Base-by-base conservation (phyloP, 768 basidiomycete species). In the Rhodotorula diobovata region DNA sequence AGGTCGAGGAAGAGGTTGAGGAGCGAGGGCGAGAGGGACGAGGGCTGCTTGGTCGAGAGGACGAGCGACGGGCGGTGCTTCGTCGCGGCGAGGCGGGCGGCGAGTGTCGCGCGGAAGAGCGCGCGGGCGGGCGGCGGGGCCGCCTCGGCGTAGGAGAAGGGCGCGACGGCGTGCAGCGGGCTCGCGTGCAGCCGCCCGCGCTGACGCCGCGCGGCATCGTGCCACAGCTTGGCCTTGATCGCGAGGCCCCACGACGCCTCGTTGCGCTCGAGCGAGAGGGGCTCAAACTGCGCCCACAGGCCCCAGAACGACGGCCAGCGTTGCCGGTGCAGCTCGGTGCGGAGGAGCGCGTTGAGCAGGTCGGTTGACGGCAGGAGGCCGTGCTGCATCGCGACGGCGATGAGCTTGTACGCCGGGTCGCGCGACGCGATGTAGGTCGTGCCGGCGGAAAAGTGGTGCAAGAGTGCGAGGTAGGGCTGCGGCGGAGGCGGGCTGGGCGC, bases 241-340 rank as follows among this genome's bases (percentile, higher is more conserved):
- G 66, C 70, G 39, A 67, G 50, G 9, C 34, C n/a, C 65, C 67
- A 68, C 5, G 66, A 39, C 11, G 43, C 9, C 8, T 5, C 35
- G 48, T 34, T 56, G 5, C 63, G 58, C 21, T n/a, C 35, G 67
- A 65, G 21, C 10, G 5, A 30, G 23, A 46, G 57, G 15, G 23
- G 21, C 37, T 63, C 71, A 54, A 65, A 68, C 25, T 50, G 30
- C 11, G 25, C 41, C 71, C 71, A 72, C 28, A 72, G 41, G 6
- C 71, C 71, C 71, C 71, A 72, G 55, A 72, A 72, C 30, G 71
- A 72, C 2, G 67, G 57, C 46, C 56, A 66, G 15, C 67, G 67
- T 28, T 46, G 51, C 5, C 71, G 67, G 28, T 9, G 4, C 25
- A 68, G 55, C 34, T 72, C 71, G 54, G 60, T 41, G 43, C 71